Base-by-base conservation (phyloP, 2,329 filamentous ascomycete genomes). In the Exophiala oligosperma region DNA sequence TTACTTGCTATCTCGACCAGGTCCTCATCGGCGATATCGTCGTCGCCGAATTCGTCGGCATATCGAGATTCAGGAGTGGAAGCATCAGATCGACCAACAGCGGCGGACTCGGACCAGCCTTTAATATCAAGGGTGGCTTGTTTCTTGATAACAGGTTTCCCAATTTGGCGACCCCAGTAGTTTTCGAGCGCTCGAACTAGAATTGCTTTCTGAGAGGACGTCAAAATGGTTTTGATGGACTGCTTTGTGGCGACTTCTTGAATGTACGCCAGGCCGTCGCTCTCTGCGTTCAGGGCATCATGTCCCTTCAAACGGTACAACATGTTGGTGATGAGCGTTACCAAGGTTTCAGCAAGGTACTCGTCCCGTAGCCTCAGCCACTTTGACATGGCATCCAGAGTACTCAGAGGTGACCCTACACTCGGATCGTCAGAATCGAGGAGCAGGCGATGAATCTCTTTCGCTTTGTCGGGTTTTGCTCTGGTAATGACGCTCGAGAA, bases 311-410 rank as follows among this genome's bases (percentile, higher is more conserved):
- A 79, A 23, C 91, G 87, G 12, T 84, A 84, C 37, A 99, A 81
- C 58, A 99, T 86, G 71, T 96, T 96, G 66, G 87, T 85, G 32
- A 97, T 84, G 28, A 97, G 83, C 28, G 86, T 87, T 49, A 96
- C 91, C 12, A 93, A 87, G 40, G 91, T 91, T 59, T 83, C 86
- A 37, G 94, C 87, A 6, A 99, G 82, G 73, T 92, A 97, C 55
- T 86, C 82, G 71, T 99, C 94, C 62, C 93, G 89, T 3, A 99
- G 81, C 57, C 94, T 86, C 54, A 99, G 83, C 91, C 96, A 96
- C 70, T 89, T 91, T 38, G 89, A 87, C 74, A 96, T 87, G 14
- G 76, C 78, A 60, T 85, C 85, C 71, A 88, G 83, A 9, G 90
- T 82, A 51, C 74, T 74, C 4, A 84, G 84, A 1, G 90, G 88